Base-by-base conservation (phyloP, 305 asterid genomes). In the Ilex paraguariensis region DNA sequence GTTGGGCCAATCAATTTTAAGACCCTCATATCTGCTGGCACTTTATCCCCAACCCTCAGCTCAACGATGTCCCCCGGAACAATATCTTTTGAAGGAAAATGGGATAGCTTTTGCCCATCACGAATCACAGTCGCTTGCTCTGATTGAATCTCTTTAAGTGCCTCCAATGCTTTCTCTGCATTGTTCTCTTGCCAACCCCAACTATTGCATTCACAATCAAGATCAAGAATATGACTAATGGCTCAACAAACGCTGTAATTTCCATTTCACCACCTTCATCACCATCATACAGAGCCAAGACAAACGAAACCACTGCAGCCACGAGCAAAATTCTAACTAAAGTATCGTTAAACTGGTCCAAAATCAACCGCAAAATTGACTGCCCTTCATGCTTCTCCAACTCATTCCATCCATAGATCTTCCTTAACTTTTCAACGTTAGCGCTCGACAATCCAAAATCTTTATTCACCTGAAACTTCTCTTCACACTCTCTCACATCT, bases 141-240 rank as follows among this genome's bases (percentile, higher is more conserved):
- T 0, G 98, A 91, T 69, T 89, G 98, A 62, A 91, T 89, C 74
- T 91, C 97, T 84, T 91, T 91, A 81, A 91, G 76, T 3, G 98
- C 98, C 62, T 91, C 98, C 62, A 91, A 72, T 1, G 98, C 98
- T 75, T 91, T 91, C 82, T 91, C 97, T 0, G 98, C 97, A 73
- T 91, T 91, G 75, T 82, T 91, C 77, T 91, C 98, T 81, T 91
- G 98, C 97, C 97, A 91, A 91, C 97, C 63, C 97, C 98, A 36
- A 91, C 98, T 57, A 80, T 66, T 0, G 98, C 98, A 72, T 91
- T 91, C 77, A 91, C 95, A 56, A 91, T 91, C 82, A 91, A 77
- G 64, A 91, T 91, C 73, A 91, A 75, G 67, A 91, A 91, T 70
- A 91, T 91, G 32, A 91, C 97, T 66, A 91, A 52, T 17, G 98